These are phyloP conservation scores for Cryptosporidium xiaoi DNA, from an alignment of 169 alveolate genomes.

Conservation along the genomic window DNA sequence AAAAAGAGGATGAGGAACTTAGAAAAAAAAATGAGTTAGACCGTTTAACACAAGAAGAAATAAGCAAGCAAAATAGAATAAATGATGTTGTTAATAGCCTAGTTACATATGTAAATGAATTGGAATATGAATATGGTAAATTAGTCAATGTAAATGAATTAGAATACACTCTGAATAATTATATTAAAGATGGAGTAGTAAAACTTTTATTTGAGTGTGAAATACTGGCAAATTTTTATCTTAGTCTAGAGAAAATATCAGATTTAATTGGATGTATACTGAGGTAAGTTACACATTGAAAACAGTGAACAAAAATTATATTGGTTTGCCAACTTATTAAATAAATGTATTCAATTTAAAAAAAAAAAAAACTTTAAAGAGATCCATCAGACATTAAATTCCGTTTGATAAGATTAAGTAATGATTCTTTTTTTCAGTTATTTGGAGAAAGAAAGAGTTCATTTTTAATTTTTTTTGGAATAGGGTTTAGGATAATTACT, in stretches of 20 bases:
- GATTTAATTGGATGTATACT: conserved; percentile 15
- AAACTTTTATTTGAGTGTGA: not conserved
- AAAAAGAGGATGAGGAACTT: conserved; percentile 19
- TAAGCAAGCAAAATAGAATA: not conserved
- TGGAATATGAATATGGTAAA: conserved; percentile 5
- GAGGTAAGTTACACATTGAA: conserved; percentile 23
- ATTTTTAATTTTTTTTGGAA: conserved; percentile 40
- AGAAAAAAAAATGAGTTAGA: conserved; percentile 29
- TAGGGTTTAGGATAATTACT: conserved; percentile 34
- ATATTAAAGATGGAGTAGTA: conserved; percentile 10
- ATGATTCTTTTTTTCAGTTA: conserved; percentile 40
- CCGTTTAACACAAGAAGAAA: conserved; percentile 18
- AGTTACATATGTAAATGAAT: not conserved
- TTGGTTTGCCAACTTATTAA: not conserved
- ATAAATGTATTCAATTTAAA: not conserved
- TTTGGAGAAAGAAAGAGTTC: conserved; percentile 52
- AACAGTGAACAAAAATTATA: not conserved
- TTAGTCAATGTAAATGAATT: not conserved
- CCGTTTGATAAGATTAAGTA: conserved; percentile 55
- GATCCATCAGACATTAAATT: conserved; percentile 69
- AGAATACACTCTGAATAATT: not conserved
- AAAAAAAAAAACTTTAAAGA: conserved; percentile 6
- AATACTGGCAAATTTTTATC: conserved; percentile 11
- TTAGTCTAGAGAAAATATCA: conserved; percentile 3
- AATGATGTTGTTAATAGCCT: not conserved